phyloP scores from a whole-genome alignment of 768 basidiomycete species.

The Calocera cornea region DNA sequence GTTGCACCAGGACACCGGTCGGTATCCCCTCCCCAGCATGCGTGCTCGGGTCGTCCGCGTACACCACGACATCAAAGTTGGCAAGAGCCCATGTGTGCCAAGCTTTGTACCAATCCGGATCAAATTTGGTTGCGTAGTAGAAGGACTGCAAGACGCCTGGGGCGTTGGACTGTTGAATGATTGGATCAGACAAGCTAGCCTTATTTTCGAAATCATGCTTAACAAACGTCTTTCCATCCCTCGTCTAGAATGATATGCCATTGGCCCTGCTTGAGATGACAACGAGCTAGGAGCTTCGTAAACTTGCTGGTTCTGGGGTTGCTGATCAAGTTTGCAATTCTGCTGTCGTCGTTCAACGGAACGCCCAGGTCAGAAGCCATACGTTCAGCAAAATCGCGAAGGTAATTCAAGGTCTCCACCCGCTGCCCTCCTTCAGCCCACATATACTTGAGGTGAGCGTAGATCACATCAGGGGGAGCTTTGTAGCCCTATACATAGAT shows the following conservation, averaged over 20 bases:
- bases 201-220: neutral
- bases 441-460: constrained; percentile 88
- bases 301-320: constrained; percentile 41
- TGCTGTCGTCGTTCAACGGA: constrained; percentile 36
- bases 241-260: constrained; percentile 78
- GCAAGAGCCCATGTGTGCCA: constrained; percentile 99
- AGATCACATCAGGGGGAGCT: constrained; percentile 90
- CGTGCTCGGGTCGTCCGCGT: constrained; percentile 56
- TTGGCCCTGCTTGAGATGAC: constrained; percentile 90
- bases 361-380: constrained; percentile 61
- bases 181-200: neutral
- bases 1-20: constrained; percentile 51
- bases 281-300: constrained; percentile 82
- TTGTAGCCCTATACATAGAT: constrained; percentile 30
- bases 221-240: constrained; percentile 62
- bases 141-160: constrained; percentile 77
- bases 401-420: constrained; percentile 65
- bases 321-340: constrained; percentile 21
- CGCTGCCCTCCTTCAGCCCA: constrained; percentile 70
- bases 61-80: constrained; percentile 83
- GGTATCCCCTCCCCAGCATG: constrained; percentile 44
- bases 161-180: constrained; percentile 48
- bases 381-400: constrained; percentile 68
- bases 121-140: constrained; percentile 74
- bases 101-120: constrained; percentile 95